phyloP scores from a whole-genome alignment of 257 asterid species.

The Euphrasia confusa region DNA sequence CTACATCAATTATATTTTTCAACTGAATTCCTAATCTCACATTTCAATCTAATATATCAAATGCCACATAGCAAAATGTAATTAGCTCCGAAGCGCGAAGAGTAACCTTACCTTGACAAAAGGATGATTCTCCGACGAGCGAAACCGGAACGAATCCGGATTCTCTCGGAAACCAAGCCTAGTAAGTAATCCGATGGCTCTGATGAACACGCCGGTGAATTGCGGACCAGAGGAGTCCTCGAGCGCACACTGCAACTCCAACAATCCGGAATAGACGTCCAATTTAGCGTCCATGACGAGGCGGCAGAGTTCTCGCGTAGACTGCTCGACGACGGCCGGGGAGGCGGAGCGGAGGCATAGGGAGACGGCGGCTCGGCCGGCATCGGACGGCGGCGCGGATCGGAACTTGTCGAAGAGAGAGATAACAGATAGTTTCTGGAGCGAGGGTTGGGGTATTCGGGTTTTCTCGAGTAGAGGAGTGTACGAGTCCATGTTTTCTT shows the following conservation, averaged over 20 bases:
- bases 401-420: conserved; percentile 74
- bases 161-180: conserved; percentile 53
- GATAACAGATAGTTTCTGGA: conserved; percentile 76
- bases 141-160: conserved; percentile 43
- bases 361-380: conserved; percentile 61
- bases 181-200: conserved; percentile 68
- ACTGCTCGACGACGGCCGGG: conserved; percentile 73
- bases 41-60: neutral
- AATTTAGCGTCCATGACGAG: conserved; percentile 74
- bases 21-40: neutral
- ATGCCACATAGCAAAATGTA: neutral
- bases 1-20: neutral
- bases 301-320: conserved; percentile 74
- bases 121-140: conserved; percentile 62
- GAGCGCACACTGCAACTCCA: conserved; percentile 89
- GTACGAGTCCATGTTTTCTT: conserved; percentile 45
- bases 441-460: conserved; percentile 77
- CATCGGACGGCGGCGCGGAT: conserved; percentile 53
- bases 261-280: conserved; percentile 53
- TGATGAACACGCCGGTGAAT: conserved; percentile 43
- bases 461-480: conserved; percentile 53
- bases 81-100: neutral
- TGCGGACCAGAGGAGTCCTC: conserved; percentile 52
- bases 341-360: conserved; percentile 73
- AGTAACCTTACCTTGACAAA: conserved; percentile 56